Conservation (phyloP, 1,139 yeast genomes). For the Kodamaea alishanica region DNA sequence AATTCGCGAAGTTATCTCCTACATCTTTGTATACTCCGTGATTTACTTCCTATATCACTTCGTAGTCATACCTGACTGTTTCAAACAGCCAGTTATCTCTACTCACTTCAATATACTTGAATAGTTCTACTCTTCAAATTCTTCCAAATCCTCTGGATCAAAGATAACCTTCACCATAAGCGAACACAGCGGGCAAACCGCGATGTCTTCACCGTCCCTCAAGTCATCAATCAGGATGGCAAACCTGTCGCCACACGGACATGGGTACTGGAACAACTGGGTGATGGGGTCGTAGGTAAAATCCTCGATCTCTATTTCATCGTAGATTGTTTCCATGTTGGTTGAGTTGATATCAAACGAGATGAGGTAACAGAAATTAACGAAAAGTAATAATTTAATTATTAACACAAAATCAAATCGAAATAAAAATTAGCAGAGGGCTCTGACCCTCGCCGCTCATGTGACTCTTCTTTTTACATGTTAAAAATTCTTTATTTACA, state of each 20-base stretch:
- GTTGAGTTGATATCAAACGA: neutral
- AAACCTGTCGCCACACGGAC: conserved; percentile 97
- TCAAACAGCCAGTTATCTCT: too few relatives aligned
- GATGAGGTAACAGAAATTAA: neutral
- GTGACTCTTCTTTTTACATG: neutral
- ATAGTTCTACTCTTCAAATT: conserved; percentile 18
- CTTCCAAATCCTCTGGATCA: conserved; percentile 52
- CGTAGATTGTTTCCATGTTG: conserved; percentile 66
- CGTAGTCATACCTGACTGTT: neutral
- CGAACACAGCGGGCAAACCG: conserved; percentile 96
- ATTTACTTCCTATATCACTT: neutral
- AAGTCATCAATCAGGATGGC: conserved; percentile 84
- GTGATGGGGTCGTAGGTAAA: conserved; percentile 82
- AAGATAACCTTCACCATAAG: conserved; percentile 88
- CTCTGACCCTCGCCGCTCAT: conserved; percentile 9
- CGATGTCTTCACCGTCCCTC: conserved; percentile 87
- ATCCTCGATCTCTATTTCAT: conserved; percentile 95
- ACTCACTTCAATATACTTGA: too few relatives aligned
- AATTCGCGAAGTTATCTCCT: neutral
- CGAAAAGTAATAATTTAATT: neutral
- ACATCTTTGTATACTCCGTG: neutral
- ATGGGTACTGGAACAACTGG: conserved; percentile 86
- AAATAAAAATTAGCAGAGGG: conserved; percentile 10
- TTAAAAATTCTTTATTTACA: too few relatives aligned
- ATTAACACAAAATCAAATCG: neutral